Base-by-base conservation (phyloP, 1,284 basidiomycete genomes). In the Fomitiporia mediterranea region DNA sequence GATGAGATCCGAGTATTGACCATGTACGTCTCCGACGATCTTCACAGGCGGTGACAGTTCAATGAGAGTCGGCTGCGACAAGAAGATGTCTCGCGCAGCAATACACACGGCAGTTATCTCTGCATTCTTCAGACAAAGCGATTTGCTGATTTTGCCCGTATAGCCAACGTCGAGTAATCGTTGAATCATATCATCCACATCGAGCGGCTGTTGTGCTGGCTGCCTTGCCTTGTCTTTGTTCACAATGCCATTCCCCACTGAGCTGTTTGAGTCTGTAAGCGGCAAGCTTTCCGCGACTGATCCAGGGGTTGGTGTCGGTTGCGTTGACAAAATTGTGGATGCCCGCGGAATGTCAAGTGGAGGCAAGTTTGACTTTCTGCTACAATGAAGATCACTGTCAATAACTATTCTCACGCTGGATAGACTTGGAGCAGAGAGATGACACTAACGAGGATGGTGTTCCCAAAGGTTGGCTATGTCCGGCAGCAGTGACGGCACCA, bases 21-120 rank as follows among this genome's bases (percentile, higher is more conserved):
- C 97, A 70, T 99, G 97, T 2, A 98, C 95, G 72, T 99, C 97
- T 28, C 97, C 97, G 13, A 99, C 96, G 62, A 99, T 98, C 81
- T 99, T 99, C 66, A 99, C 97, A 8, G 97, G 96, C 6, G 97
- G 97, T 21, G 91, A 94, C 50, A 99, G 82, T 73, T 99, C 97
- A 68, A 99, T 91, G 60, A 99, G 84, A 1, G 97, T 98, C 7
- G 97, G 97, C 71, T 99, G 97, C 65, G 83, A 87, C 62, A 99
- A 84, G 70, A 99, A 96, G 52, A 99, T 91, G 64, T 99, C 97
- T 55, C 96, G 85, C 21, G 95, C 96, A n/a, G 96, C 92, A 62
- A 91, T 85, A 72, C 97, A 99, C 60, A 99, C 91, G 39, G 91
- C 87, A 15, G 88, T 89, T 67, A 99, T 98, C 75, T 99, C 97